Evolutionary conservation across 2,329 filamentous ascomycete species (phyloP).

Genomic region (Alternaria hordeiaustralica): DNA sequence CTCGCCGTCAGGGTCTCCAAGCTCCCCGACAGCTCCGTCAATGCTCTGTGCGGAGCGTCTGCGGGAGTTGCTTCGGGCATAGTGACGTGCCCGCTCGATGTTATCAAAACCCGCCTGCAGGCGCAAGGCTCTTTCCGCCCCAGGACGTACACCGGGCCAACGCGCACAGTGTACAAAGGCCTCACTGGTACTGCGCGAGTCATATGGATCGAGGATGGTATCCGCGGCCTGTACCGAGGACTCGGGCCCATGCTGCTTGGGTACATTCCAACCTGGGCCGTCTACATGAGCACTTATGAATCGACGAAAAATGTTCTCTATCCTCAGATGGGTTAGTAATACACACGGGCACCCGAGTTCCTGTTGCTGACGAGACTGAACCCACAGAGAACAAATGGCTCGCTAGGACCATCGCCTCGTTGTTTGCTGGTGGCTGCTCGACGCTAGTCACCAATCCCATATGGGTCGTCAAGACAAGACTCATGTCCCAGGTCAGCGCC

Average conservation of each 20-base stretch:
- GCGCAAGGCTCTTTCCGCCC: constrained; percentile 84
- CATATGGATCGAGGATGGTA: constrained; percentile 87
- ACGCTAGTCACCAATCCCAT: constrained; percentile 97
- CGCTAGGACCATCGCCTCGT: constrained; percentile 85
- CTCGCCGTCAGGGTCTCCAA: constrained; percentile 52
- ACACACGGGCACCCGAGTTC: neutral
- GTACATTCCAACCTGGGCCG: constrained; percentile 96
- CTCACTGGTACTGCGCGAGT: constrained; percentile 83
- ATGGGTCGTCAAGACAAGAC: constrained; percentile 97
- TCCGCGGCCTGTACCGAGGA: constrained; percentile 90
- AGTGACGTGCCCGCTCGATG: constrained; percentile 95
- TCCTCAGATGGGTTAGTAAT: constrained; percentile 61
- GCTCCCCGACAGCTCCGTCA: constrained; percentile 67
- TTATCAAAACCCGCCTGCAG: constrained; percentile 98
- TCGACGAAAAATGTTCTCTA: constrained; percentile 78
- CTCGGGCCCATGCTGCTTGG: constrained; percentile 93
- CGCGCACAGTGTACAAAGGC: constrained; percentile 75
- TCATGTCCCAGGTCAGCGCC: constrained; percentile 88
- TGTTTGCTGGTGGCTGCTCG: constrained; percentile 89
- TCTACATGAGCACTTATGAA: constrained; percentile 97
- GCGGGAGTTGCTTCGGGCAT: constrained; percentile 93
- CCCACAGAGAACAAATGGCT: constrained; percentile 71
- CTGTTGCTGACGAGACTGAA: constrained; percentile 16
- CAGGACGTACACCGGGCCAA: constrained; percentile 57
- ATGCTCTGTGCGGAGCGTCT: constrained; percentile 84